Conservation (phyloP, 2,329 filamentous ascomycete species). For the Zymoseptoria crescenta region DNA sequence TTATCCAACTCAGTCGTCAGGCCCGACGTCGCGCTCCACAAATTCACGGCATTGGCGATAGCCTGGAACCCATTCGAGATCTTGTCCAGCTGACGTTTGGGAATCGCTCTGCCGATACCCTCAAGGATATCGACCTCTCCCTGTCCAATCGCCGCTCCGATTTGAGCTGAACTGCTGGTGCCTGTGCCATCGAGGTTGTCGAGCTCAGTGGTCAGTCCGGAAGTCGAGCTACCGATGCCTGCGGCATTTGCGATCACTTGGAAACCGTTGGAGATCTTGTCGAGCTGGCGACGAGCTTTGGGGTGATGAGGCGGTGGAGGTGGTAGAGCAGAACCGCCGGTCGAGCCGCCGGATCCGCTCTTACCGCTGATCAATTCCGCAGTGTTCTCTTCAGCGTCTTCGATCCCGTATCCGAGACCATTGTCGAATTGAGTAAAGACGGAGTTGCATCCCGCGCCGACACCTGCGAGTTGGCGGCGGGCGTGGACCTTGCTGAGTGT, state of each 20-base stretch:
- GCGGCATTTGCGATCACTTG: constrained; percentile 11
- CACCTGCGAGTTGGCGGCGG: constrained; percentile 19
- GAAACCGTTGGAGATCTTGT: constrained; percentile 21
- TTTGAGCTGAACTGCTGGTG: constrained; percentile 13
- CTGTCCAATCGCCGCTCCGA: constrained; percentile 11
- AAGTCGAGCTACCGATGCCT: constrained; percentile 6
- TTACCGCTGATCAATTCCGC: constrained; percentile 7
- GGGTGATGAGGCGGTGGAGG: not conserved
- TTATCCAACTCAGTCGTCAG: constrained; percentile 5
- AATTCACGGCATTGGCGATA: constrained; percentile 8
- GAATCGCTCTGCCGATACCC: constrained; percentile 5
- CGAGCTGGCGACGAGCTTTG: constrained; percentile 12
- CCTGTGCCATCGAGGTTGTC: constrained; percentile 12
- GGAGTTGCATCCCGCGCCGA: constrained; percentile 18
- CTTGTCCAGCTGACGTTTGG: constrained; percentile 18
- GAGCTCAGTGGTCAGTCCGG: constrained; percentile 1
- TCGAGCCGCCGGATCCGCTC: not conserved
- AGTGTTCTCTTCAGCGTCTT: constrained; percentile 19
- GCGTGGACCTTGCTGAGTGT: not conserved
- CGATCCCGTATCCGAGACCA: constrained; percentile 17
- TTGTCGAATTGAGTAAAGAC: constrained; percentile 18
- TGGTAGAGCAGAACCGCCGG: not conserved
- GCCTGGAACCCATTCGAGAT: constrained; percentile 17
- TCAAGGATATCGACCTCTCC: constrained; percentile 15
- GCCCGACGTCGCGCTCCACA: constrained; percentile 4